phyloP scores from a whole-genome alignment of 1,139 yeast species.

The Yamadazyma kanchanaburiensis region DNA sequence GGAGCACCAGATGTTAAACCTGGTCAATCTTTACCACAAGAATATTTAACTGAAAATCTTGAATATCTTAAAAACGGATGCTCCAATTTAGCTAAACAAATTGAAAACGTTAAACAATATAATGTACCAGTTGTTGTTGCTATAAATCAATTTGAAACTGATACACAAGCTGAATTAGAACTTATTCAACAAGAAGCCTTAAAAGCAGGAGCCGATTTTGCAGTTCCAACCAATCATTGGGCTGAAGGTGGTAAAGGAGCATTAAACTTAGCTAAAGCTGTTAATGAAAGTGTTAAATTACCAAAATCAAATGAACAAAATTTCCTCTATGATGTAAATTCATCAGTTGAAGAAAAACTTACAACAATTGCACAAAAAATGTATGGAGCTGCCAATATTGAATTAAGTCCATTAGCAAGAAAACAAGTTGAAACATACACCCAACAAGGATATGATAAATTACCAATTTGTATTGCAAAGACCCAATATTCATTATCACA shows the following conservation, averaged over 20 bases:
- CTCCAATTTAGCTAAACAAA: constrained; percentile 73
- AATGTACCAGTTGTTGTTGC: constrained; percentile 81
- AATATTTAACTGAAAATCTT: constrained; percentile 63
- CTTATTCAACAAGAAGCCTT: constrained; percentile 61
- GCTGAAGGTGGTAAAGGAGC: constrained; percentile 81
- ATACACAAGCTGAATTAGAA: constrained; percentile 63
- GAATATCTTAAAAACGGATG: constrained; percentile 64
- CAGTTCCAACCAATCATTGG: constrained; percentile 78
- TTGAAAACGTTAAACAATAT: constrained; percentile 64
- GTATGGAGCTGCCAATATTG: constrained; percentile 74
- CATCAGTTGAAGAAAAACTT: constrained; percentile 62
- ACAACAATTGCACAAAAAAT: constrained; percentile 63
- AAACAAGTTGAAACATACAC: constrained; percentile 64
- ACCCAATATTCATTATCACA: constrained; percentile 82
- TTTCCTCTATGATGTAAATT: constrained; percentile 59
- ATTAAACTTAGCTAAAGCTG: constrained; percentile 63
- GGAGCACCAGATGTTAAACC: constrained; percentile 85
- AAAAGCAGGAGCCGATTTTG: constrained; percentile 72
- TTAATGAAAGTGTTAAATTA: constrained; percentile 52
- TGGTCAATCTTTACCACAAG: constrained; percentile 70
- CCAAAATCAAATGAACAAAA: constrained; percentile 37
- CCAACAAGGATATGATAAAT: constrained; percentile 66
- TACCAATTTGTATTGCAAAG: constrained; percentile 81
- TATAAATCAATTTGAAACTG: constrained; percentile 70
- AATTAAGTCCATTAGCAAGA: constrained; percentile 64